Conservation (phyloP, 106 monocot genomes). For the Alisma plantagoaquatica region DNA sequence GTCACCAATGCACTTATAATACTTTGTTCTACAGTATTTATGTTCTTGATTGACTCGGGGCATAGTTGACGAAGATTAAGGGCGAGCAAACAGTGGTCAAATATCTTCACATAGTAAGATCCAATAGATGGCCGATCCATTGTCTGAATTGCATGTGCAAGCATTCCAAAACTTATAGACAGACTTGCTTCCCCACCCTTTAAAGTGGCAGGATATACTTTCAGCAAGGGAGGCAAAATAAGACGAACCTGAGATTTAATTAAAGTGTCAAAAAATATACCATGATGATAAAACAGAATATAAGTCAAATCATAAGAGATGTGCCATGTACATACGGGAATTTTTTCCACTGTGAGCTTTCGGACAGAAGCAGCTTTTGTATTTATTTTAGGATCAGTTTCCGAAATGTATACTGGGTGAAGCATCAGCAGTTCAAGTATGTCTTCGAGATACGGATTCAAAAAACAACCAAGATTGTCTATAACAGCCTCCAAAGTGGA, state of each 20-base stretch:
- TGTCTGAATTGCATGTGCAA: conserved; percentile 32
- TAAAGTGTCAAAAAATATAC: neutral
- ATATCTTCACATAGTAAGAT: conserved; percentile 67
- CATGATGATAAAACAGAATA: neutral
- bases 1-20: conserved; percentile 49
- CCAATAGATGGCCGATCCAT: conserved; percentile 75
- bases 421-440: conserved; percentile 63
- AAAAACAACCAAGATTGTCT: conserved; percentile 62
- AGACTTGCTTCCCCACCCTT: conserved; percentile 67
- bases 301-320: neutral
- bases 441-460: conserved; percentile 81
- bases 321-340: conserved; percentile 60
- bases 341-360: conserved; percentile 62
- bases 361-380: conserved; percentile 43
- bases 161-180: conserved; percentile 69
- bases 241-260: conserved; percentile 68
- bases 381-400: conserved; percentile 45
- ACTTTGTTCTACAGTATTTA: conserved; percentile 55
- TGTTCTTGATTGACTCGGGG: conserved; percentile 35
- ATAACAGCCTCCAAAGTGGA: conserved; percentile 58
- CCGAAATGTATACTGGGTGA: conserved; percentile 48
- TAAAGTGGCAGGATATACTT: conserved; percentile 39
- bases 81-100: conserved; percentile 59
- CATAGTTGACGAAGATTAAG: conserved; percentile 76
- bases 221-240: conserved; percentile 49